Percentiles rank a stretch among this genome's conserved stretches.
phyloP scores from a whole-genome alignment of 495 filamentous ascomycete genomes.

The Aspergillus coremiiformis region DNA sequence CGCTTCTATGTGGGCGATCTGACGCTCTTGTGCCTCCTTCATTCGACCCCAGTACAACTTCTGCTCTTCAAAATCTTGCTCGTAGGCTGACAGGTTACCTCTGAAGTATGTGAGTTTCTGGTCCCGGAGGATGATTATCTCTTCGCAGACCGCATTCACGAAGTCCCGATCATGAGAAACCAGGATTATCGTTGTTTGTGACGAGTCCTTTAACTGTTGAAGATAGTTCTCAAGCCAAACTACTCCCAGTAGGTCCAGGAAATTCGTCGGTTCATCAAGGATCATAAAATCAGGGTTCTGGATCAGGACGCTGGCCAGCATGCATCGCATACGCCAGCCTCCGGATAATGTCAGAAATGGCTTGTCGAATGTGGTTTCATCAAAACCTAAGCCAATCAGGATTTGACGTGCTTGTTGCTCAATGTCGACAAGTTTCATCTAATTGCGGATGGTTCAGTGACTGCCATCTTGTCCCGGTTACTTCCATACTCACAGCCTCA shows the following conservation, averaged over 20 bases:
- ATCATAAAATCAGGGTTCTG: constrained; percentile 72
- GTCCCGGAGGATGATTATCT: constrained; percentile 67
- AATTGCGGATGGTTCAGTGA: not conserved
- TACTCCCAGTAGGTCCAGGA: constrained; percentile 72
- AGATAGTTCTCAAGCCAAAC: constrained; percentile 75
- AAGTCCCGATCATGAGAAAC: constrained; percentile 80
- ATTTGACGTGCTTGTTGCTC: constrained; percentile 57
- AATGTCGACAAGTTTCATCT: constrained; percentile 39
- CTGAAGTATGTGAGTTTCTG: constrained; percentile 42
- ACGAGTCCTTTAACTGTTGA: constrained; percentile 37
- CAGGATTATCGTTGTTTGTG: constrained; percentile 48
- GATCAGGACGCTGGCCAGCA: constrained; percentile 58
- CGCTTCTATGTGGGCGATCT: constrained; percentile 68
- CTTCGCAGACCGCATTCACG: constrained; percentile 60
- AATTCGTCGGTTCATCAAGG: constrained; percentile 84
- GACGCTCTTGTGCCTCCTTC: constrained; percentile 71
- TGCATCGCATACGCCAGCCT: constrained; percentile 70
- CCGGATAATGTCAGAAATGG: constrained; percentile 61
- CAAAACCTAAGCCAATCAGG: constrained; percentile 66
- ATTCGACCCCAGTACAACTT: constrained; percentile 59
- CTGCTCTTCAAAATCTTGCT: constrained; percentile 56
- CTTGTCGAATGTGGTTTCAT: constrained; percentile 47
- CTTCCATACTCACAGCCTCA: constrained; percentile 31
- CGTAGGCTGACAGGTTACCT: constrained; percentile 63
- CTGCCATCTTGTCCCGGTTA: not conserved